Conservation (phyloP, 2,329 filamentous ascomycete species). For the Phialophora expanda region DNA sequence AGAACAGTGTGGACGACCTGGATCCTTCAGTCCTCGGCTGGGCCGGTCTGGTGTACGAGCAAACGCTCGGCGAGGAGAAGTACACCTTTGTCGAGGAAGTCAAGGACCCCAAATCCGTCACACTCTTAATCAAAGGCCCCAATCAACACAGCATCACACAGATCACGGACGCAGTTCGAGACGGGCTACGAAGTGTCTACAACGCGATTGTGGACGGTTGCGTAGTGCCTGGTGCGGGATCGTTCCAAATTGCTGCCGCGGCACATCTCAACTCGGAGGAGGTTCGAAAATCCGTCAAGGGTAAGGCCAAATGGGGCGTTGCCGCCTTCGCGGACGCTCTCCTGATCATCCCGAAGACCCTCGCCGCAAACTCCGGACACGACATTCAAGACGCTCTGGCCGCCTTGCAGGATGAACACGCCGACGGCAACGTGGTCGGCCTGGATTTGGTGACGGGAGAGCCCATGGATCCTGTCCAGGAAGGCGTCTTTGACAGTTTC, state of each 20-base stretch:
- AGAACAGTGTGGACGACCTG: constrained; percentile 96
- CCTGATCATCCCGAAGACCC: constrained; percentile 93
- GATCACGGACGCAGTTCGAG: constrained; percentile 93
- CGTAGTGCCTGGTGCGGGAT: constrained; percentile 90
- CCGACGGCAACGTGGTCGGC: constrained; percentile 83
- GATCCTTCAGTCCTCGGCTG: constrained; percentile 87
- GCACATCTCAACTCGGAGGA: constrained; percentile 83
- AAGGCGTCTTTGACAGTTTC: constrained; percentile 95
- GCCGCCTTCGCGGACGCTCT: constrained; percentile 93
- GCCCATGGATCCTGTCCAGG: constrained; percentile 91
- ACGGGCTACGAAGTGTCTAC: constrained; percentile 94
- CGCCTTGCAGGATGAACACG: constrained; percentile 80
- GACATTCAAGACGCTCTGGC: constrained; percentile 96
- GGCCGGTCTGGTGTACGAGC: constrained; percentile 96
- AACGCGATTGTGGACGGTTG: constrained; percentile 99
- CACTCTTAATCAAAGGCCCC: constrained; percentile 95
- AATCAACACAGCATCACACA: constrained; percentile 96
- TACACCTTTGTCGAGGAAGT: constrained; percentile 99
- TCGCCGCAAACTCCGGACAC: constrained; percentile 93
- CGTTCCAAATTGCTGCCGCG: constrained; percentile 94
- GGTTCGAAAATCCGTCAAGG: constrained; percentile 90
- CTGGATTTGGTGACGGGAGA: constrained; percentile 85
- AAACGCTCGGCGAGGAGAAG: constrained; percentile 97
- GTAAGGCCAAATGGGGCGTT: constrained; percentile 96
- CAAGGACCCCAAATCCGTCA: constrained; percentile 98